Percentiles rank a stretch among this genome's conserved stretches.
phyloP scores from a whole-genome alignment of 371 early-diverging fungal species.

The Haplosporangium sp. region DNA sequence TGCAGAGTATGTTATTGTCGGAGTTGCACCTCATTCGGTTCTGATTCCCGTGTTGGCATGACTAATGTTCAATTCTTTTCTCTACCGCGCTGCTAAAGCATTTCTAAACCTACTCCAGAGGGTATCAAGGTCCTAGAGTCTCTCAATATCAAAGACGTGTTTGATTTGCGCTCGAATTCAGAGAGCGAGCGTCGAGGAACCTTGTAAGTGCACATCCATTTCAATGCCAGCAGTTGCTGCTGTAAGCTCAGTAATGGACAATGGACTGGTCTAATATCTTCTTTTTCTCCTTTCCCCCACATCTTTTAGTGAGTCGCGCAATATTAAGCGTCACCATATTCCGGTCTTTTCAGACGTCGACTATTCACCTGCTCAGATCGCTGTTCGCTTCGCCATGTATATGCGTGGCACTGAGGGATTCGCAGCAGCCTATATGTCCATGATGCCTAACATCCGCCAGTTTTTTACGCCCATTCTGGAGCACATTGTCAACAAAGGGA shows the following conservation, averaged over 20 bases:
- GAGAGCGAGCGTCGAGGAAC: slow-evolving; percentile 63
- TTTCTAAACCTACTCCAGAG: slow-evolving; percentile 59
- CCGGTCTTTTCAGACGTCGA: slow-evolving; percentile 70
- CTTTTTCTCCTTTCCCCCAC: not conserved
- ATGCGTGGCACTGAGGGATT: slow-evolving; percentile 69
- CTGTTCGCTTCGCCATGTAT: slow-evolving; percentile 68
- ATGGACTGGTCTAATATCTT: not conserved
- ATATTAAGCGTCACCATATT: slow-evolving; percentile 57
- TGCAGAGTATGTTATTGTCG: slow-evolving; percentile 37
- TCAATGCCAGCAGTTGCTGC: too few relatives aligned
- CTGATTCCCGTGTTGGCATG: not conserved
- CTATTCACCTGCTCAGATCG: slow-evolving; percentile 72
- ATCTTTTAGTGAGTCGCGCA: slow-evolving; percentile 34
- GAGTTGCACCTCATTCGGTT: not conserved
- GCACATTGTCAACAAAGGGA: slow-evolving; percentile 65
- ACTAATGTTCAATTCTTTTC: not conserved
- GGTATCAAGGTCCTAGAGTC: slow-evolving; percentile 61
- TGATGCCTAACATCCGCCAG: slow-evolving; percentile 63
- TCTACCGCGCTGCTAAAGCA: slow-evolving; percentile 27
- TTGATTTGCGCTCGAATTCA: slow-evolving; percentile 67
- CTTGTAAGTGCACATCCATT: slow-evolving; percentile 40
- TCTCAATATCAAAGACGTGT: slow-evolving; percentile 62
- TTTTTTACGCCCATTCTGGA: slow-evolving; percentile 63
- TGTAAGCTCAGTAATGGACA: too few relatives aligned
- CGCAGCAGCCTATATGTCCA: slow-evolving; percentile 66